These are phyloP conservation scores for Erodium trifolium DNA, from an alignment of 441 rosid genomes.

Conservation along the genomic window DNA sequence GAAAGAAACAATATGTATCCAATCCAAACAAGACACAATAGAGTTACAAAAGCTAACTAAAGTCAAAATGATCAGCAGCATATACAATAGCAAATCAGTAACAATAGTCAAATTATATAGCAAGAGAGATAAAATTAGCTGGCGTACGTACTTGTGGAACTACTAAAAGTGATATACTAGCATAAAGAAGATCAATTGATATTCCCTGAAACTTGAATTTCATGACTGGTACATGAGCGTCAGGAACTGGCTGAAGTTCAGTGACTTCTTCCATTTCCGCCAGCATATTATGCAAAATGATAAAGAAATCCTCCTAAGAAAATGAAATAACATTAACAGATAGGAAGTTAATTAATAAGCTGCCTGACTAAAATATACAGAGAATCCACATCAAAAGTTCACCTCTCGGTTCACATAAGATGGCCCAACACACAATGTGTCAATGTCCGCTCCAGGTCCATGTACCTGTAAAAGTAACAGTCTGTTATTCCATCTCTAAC, in stretches of 20 bases:
- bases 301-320: conserved; percentile 55
- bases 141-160: conserved; percentile 44
- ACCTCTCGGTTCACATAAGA: conserved; percentile 66
- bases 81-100: neutral
- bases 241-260: conserved; percentile 61
- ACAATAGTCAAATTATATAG: neutral
- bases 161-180: conserved; percentile 44
- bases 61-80: neutral
- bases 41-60: neutral
- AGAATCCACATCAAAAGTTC: neutral
- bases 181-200: conserved; percentile 64
- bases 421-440: conserved; percentile 64
- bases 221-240: conserved; percentile 81
- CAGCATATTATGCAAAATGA: conserved; percentile 40
- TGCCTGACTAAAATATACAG: neutral
- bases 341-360: neutral
- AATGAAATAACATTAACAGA: conserved; percentile 1
- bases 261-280: conserved; percentile 54
- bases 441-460: conserved; percentile 66
- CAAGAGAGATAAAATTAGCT: neutral
- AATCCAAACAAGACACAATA: neutral
- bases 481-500: neutral
- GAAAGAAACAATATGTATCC: neutral
- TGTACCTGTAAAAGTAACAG: conserved; percentile 38
- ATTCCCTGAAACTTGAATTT: conserved; percentile 60